Percentiles rank a stretch among this genome's conserved stretches.
Evolutionary conservation across 1,284 basidiomycete genomes (phyloP).

Genomic region (Malassezia nana): DNA sequence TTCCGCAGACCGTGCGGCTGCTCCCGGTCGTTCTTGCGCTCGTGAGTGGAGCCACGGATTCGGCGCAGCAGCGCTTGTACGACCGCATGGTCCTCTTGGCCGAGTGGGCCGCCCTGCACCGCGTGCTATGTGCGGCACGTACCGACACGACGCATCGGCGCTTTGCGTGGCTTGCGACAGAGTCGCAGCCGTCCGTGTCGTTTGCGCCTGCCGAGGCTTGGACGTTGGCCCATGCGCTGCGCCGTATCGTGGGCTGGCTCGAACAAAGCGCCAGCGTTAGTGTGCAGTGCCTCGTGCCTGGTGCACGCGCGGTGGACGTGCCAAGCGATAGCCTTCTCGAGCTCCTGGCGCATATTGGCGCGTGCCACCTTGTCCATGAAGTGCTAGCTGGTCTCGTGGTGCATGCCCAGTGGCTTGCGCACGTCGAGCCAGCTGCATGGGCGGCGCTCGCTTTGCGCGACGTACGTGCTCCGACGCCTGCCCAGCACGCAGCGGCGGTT

Average conservation of each 20-base stretch:
- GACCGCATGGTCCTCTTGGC: background rate
- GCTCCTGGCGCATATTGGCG: background rate
- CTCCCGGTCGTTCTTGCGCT: background rate
- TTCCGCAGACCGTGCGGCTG: background rate
- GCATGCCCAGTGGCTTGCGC: background rate
- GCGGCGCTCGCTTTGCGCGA: background rate
- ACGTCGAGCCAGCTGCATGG: background rate
- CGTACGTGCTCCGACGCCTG: background rate
- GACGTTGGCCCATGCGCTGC: background rate
- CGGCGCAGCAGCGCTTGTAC: background rate
- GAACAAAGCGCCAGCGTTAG: background rate
- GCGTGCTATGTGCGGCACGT: slow-evolving; percentile 1
- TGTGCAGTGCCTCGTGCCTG: background rate
- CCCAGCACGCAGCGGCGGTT: background rate
- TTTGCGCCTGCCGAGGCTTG: slow-evolving; percentile 1
- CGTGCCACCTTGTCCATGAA: background rate
- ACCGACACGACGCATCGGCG: background rate
- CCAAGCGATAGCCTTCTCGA: slow-evolving; percentile 1
- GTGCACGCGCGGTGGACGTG: background rate
- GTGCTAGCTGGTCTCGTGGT: slow-evolving; percentile 1
- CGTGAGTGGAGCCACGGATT: background rate
- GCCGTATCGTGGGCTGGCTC: background rate
- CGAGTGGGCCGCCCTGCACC: background rate
- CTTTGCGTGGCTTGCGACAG: background rate
- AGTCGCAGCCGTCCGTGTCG: background rate